Conservation (phyloP, 2,329 filamentous ascomycete genomes). For the Fusarium solani-melongenae region DNA sequence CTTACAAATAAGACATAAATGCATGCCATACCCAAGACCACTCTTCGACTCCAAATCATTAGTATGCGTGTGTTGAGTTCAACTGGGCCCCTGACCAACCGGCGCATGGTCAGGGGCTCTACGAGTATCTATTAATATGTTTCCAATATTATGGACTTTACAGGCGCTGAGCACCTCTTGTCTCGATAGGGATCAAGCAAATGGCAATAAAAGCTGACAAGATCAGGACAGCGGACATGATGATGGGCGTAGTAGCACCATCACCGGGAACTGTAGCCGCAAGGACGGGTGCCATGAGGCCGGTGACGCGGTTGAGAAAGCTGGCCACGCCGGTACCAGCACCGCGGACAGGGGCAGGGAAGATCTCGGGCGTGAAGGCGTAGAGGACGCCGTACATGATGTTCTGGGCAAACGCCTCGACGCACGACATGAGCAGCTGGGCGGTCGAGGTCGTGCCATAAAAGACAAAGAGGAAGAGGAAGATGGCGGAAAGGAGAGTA, state of each 20-base stretch:
- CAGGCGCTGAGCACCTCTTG: conserved; percentile 67
- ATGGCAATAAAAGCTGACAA: conserved; percentile 69
- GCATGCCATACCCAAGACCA: conserved; percentile 26
- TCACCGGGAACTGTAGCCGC: conserved; percentile 70
- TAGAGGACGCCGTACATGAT: conserved; percentile 84
- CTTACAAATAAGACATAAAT: conserved; percentile 22
- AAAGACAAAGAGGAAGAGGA: conserved; percentile 74
- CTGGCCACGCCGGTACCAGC: conserved; percentile 79
- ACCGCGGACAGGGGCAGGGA: conserved; percentile 77
- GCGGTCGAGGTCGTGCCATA: conserved; percentile 65
- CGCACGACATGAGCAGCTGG: conserved; percentile 74
- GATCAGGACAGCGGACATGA: conserved; percentile 67
- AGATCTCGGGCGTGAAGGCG: conserved; percentile 81
- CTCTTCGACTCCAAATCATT: conserved; percentile 38
- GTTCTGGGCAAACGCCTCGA: conserved; percentile 78
- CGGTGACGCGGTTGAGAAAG: conserved; percentile 75
- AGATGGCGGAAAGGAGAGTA: conserved; percentile 74
- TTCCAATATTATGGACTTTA: conserved; percentile 43
- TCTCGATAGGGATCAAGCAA: conserved; percentile 72
- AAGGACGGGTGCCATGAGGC: conserved; percentile 75
- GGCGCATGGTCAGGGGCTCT: neutral
- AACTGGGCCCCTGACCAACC: neutral
- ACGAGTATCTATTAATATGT: conserved; percentile 10
- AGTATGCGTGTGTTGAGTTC: conserved; percentile 27
- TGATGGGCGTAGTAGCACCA: conserved; percentile 67